phyloP scores from a whole-genome alignment of 2,329 filamentous ascomycete genomes.

The Dactylonectria macrodidyma region DNA sequence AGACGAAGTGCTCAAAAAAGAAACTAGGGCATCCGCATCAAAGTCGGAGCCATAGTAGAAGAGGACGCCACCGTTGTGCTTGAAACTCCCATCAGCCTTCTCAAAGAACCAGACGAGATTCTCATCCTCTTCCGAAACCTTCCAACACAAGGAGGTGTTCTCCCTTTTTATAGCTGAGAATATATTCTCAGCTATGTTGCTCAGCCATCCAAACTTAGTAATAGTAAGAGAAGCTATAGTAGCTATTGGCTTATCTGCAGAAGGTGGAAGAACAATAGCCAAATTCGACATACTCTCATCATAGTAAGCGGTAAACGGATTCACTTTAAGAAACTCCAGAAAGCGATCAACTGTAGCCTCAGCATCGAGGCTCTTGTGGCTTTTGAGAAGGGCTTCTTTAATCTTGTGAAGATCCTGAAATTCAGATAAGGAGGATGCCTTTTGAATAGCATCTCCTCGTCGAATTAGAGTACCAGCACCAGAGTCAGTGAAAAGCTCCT shows the following conservation, averaged over 20 bases:
- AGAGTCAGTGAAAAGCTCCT: conserved; percentile 96
- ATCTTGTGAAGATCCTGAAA: conserved; percentile 83
- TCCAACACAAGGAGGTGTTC: conserved; percentile 92
- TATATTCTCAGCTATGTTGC: conserved; percentile 94
- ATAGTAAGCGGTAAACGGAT: conserved; percentile 92
- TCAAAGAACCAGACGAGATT: conserved; percentile 99
- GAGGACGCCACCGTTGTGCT: conserved; percentile 87
- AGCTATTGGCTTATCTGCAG: conserved; percentile 77
- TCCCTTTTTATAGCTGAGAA: conserved; percentile 96
- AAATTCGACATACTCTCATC: conserved; percentile 95
- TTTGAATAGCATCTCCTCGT: conserved; percentile 89
- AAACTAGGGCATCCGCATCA: too few species aligned
- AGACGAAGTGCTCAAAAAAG: too few species aligned
- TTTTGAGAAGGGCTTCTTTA: conserved; percentile 85
- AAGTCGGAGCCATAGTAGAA: conserved; percentile 86
- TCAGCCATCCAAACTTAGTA: conserved; percentile 94
- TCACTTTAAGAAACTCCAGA: conserved; percentile 81
- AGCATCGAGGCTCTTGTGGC: conserved; percentile 86
- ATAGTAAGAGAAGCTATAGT: conserved; percentile 93
- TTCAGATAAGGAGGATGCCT: conserved; percentile 78
- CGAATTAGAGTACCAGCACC: conserved; percentile 94
- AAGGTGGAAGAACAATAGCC: conserved; percentile 86
- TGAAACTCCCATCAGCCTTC: conserved; percentile 93
- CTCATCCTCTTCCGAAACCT: conserved; percentile 94
- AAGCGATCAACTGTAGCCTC: conserved; percentile 89